Evolutionary conservation across 257 asterid genomes (phyloP), one percentile per base, ranked within the genome.

Genomic region (Lycium barbarum): DNA sequence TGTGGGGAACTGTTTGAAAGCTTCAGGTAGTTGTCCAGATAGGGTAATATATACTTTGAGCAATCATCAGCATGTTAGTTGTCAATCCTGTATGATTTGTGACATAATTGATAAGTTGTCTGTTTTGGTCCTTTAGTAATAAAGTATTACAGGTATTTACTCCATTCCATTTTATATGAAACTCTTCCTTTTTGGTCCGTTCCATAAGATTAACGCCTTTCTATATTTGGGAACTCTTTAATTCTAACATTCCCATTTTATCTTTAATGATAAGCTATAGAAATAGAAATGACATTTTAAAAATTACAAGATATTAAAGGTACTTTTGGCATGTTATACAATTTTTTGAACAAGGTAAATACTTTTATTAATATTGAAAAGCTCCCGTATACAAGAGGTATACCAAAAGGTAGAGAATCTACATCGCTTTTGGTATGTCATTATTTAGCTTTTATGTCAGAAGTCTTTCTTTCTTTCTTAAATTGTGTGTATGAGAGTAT

Each of bases 31-130:
- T 68, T 68, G 78, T 68, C 78, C 78, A 68, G 26, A 68, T 7
- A 68, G 53, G 78, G 7, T 68, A 38, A 68, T 26, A 68, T 68
- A 51, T 68, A 68, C 53, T 15, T 68, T 68, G 78, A 68, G 53
- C 78, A 68, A 68, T 68, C 78, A 38, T 7, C 33, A 68, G 17
- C 53, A 38, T 68, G 1, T 68, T 67, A 22, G 51, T 67, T 17
- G 78, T 68, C 53, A 15, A 38, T 68, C 78, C 33, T 0, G 7
- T 68, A 38, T 68, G 53, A 68, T 68, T 68, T 68, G 38, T 40
- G 33, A 26, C 33, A 26, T 38, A 36, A 68, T 38, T 2, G 26
- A 17, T 8, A 38, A 68, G 33, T 17, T 68, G 78, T 38, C 78
- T 38, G 78, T 68, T 68, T 68, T 26, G 53, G 7, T 36, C 35